A percentile compares a stretch with the other conserved stretches of the same genome.
phyloP scores from a whole-genome alignment of 148 eudicot species.

The Limonium bicolor region DNA sequence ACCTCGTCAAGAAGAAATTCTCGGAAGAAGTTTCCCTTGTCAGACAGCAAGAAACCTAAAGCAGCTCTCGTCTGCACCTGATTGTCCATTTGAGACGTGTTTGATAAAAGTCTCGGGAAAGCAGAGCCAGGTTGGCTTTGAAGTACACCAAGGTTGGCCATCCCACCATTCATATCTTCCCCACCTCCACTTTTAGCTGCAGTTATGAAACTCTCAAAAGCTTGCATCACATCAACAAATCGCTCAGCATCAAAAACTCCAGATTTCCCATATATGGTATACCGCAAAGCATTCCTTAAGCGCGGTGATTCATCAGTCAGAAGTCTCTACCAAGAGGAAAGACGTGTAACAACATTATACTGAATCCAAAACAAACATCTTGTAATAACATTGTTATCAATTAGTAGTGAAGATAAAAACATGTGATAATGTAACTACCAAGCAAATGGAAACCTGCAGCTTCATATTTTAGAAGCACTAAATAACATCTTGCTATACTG shows the following conservation, averaged over 20 bases:
- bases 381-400: background rate
- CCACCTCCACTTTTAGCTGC: slow-evolving; percentile 99
- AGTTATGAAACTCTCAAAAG: slow-evolving; percentile 77
- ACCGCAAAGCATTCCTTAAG: slow-evolving; percentile 76
- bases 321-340: slow-evolving; percentile 44
- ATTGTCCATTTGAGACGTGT: slow-evolving; percentile 26
- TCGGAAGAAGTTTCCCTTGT: slow-evolving; percentile 83
- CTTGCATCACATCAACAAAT: slow-evolving; percentile 99
- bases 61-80: slow-evolving; percentile 88
- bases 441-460: too few species aligned
- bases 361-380: background rate
- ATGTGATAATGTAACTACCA: too few species aligned
- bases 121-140: slow-evolving; percentile 29
- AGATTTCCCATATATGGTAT: slow-evolving; percentile 89
- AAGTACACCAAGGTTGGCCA: slow-evolving; percentile 94
- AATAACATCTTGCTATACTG: too few species aligned
- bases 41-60: slow-evolving; percentile 68
- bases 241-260: slow-evolving; percentile 98
- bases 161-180: slow-evolving; percentile 55
- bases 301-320: slow-evolving; percentile 98
- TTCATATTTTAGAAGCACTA: too few species aligned
- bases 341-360: background rate
- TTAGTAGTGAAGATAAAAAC: too few species aligned
- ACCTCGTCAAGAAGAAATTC: slow-evolving; percentile 99
- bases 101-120: slow-evolving; percentile 22